phyloP scores from a whole-genome alignment of 2,329 filamentous ascomycete genomes.

The Curvularia lunata region DNA sequence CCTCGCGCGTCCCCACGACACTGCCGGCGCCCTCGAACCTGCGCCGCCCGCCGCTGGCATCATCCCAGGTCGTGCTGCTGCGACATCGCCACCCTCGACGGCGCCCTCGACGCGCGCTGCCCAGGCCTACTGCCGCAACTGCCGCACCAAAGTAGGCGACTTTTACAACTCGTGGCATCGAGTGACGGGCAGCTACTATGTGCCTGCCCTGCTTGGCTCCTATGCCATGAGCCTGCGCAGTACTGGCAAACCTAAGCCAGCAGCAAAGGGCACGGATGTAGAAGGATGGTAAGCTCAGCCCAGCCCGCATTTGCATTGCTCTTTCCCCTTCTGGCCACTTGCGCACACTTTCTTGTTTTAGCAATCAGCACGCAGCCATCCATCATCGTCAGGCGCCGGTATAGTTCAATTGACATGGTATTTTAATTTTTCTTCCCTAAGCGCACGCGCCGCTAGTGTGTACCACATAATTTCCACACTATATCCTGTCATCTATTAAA shows the following conservation, averaged over 20 bases:
- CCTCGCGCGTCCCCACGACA: slow-evolving; percentile 14
- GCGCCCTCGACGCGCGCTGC: slow-evolving; percentile 25
- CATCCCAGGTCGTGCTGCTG: slow-evolving; percentile 18
- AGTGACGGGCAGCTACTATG: slow-evolving; percentile 45
- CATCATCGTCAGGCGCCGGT: slow-evolving; percentile 31
- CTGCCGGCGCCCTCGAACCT: slow-evolving; percentile 2
- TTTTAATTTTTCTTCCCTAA: slow-evolving; percentile 42
- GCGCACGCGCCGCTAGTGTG: slow-evolving; percentile 44
- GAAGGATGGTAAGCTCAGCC: slow-evolving; percentile 48
- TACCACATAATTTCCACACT: slow-evolving; percentile 45
- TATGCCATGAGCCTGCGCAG: slow-evolving; percentile 39
- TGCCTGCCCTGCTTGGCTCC: slow-evolving; percentile 44
- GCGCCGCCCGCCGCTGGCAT: slow-evolving; percentile 12
- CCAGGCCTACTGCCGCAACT: slow-evolving; percentile 40
- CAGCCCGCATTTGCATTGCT: slow-evolving; percentile 21
- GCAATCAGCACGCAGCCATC: slow-evolving; percentile 19
- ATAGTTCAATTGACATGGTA: slow-evolving; percentile 41
- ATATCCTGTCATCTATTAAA: slow-evolving; percentile 50
- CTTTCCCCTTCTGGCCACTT: slow-evolving; percentile 16
- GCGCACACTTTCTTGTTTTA: slow-evolving; percentile 28
- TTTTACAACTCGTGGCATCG: slow-evolving; percentile 49
- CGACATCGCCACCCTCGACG: slow-evolving; percentile 22
- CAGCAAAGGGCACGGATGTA: slow-evolving; percentile 40
- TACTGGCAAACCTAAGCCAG: slow-evolving; percentile 37
- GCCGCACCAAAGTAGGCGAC: slow-evolving; percentile 38